These are phyloP conservation scores for Blastobotrys malaysiensis DNA, from an alignment of 1,139 yeast species.

Conservation along the genomic window DNA sequence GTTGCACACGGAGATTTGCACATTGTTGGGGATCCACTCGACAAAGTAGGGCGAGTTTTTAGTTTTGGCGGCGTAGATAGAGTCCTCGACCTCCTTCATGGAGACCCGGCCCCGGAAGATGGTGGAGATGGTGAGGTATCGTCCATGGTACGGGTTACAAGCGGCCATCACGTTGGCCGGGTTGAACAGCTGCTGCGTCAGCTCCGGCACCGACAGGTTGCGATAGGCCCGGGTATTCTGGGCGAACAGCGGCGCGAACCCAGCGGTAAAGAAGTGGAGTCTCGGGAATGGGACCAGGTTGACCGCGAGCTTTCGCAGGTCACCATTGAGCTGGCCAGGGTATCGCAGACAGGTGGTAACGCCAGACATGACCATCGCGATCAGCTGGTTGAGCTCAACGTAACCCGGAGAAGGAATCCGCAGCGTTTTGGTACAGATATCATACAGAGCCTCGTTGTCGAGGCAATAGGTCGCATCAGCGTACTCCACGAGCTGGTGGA, in stretches of 20 bases:
- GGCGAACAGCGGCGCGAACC: conserved; percentile 42
- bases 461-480: conserved; percentile 43
- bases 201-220: conserved; percentile 39
- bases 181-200: conserved; percentile 43
- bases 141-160: conserved; percentile 40
- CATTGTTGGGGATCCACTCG: conserved; percentile 41
- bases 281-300: conserved; percentile 45
- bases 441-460: conserved; percentile 43
- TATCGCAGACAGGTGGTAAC: conserved; percentile 43
- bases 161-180: conserved; percentile 44
- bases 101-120: conserved; percentile 43
- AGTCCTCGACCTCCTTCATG: conserved; percentile 43
- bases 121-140: conserved; percentile 42
- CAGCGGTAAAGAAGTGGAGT: conserved; percentile 43
- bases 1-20: conserved; percentile 41
- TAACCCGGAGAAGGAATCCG: conserved; percentile 38
- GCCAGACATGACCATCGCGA: conserved; percentile 43
- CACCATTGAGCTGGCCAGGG: conserved; percentile 45
- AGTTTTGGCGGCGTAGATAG: conserved; percentile 32
- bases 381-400: conserved; percentile 39
- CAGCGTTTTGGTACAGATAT: conserved; percentile 40
- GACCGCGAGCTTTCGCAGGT: conserved; percentile 42
- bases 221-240: conserved; percentile 37
- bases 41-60: conserved; percentile 39
- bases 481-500: conserved; percentile 41